A percentile compares a stretch with the other conserved stretches of the same genome.
Conservation (phyloP, 257 asterid species). For the Penstemon davidsonii region DNA sequence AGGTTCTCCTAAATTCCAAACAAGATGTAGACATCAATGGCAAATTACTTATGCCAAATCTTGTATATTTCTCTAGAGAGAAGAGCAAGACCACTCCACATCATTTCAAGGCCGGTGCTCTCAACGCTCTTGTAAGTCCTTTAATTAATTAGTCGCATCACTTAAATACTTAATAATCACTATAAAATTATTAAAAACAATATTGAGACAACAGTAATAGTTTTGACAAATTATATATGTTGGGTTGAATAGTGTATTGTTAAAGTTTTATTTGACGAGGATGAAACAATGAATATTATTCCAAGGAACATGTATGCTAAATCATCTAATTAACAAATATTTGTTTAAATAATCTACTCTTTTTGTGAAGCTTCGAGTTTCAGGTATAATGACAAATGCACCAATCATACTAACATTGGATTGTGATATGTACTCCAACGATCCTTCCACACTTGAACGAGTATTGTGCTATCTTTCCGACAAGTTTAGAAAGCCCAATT, state of each 20-base stretch:
- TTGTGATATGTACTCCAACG: conserved; percentile 83
- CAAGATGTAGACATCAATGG: conserved; percentile 41
- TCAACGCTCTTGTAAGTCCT: conserved; percentile 57
- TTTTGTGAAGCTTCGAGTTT: conserved; percentile 59
- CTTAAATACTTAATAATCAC: no score
- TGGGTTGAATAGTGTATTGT: no score
- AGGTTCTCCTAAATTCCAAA: conserved; percentile 44
- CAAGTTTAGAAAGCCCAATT: conserved; percentile 37
- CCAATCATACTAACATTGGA: conserved; percentile 69
- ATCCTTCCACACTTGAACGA: conserved; percentile 54
- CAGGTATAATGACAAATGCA: conserved; percentile 67
- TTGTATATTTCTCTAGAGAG: conserved; percentile 62
- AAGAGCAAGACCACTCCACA: conserved; percentile 51
- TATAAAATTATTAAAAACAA: not conserved
- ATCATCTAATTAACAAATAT: no score
- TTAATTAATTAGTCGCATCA: not conserved
- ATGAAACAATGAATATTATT: no score
- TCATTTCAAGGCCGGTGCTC: conserved; percentile 83
- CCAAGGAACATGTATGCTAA: no score
- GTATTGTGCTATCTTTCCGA: conserved; percentile 45
- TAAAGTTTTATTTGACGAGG: no score
- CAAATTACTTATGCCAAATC: conserved; percentile 52
- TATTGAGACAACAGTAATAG: no score
- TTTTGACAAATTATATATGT: not conserved
- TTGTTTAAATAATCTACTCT: no score